These are phyloP conservation scores for Lactifluus piperatus DNA, from an alignment of 768 basidiomycete species.

Conservation along the genomic window DNA sequence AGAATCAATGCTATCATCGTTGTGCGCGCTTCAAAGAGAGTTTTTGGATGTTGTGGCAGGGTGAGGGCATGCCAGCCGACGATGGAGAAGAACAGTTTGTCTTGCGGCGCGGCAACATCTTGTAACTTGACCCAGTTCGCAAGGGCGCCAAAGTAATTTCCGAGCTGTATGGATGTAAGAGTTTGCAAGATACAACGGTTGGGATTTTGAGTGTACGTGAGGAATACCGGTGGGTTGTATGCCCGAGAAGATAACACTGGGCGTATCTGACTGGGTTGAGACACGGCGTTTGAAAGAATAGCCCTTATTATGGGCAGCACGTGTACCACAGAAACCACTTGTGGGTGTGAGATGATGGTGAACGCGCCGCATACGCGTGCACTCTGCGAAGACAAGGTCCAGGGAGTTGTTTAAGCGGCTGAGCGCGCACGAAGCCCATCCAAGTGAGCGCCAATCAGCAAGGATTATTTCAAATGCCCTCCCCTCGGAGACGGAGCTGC, in stretches of 20 bases:
- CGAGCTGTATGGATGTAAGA: too few species aligned
- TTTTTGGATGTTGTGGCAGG: conserved; percentile 72
- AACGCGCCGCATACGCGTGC: too few species aligned
- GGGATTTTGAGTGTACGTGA: conserved; percentile 62
- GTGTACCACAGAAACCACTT: too few species aligned
- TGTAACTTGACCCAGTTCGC: conserved; percentile 85
- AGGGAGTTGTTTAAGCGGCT: too few species aligned
- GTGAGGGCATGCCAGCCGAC: conserved; percentile 96
- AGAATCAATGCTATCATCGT: conserved; percentile 79
- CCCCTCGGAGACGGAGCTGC: too few species aligned
- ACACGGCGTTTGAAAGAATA: neutral
- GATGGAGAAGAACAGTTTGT: conserved; percentile 73
- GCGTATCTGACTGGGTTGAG: neutral
- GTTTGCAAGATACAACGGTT: too few species aligned
- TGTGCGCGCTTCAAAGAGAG: conserved; percentile 50
- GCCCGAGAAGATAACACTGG: conserved; percentile 68
- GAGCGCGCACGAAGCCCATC: too few species aligned
- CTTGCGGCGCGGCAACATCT: conserved; percentile 43
- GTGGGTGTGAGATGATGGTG: too few species aligned
- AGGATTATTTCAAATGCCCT: too few species aligned
- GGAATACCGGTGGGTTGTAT: conserved; percentile 92
- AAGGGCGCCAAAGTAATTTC: conserved; percentile 88
- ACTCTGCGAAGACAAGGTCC: too few species aligned
- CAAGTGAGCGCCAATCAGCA: too few species aligned
- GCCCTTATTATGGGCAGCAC: neutral